Conservation (phyloP, 331 rosid species). For the Pyrus hybrid region DNA sequence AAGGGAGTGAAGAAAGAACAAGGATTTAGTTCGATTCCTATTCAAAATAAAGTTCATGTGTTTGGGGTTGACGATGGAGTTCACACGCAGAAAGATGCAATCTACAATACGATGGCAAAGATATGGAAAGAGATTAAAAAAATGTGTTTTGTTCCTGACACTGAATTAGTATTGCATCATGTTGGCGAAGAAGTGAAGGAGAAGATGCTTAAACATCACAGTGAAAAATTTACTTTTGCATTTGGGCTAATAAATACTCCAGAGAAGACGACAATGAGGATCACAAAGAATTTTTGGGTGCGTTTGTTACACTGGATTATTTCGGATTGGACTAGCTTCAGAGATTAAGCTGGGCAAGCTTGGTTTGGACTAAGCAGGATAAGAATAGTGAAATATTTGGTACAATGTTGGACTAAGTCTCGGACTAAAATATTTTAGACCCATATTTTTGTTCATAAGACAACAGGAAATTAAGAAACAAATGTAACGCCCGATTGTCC, state of each 20-base stretch:
- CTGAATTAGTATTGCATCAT: conserved; percentile 54
- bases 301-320: no score
- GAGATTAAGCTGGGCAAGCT: no score
- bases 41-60: conserved; percentile 59
- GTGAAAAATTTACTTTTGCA: conserved; percentile 76
- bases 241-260: conserved; percentile 72
- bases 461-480: no score
- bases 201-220: conserved; percentile 60
- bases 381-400: no score
- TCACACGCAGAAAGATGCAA: conserved; percentile 64
- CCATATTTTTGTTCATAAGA: no score
- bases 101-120: conserved; percentile 50
- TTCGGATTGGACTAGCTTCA: no score
- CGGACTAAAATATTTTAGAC: no score
- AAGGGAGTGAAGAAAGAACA: conserved; percentile 71
- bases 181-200: conserved; percentile 35
- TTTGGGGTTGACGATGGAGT: conserved; percentile 71
- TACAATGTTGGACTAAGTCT: no score
- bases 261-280: conserved; percentile 43
- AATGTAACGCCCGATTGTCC: no score
- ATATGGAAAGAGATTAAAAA: conserved; percentile 73
- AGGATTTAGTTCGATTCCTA: conserved; percentile 78
- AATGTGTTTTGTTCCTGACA: conserved; percentile 59
- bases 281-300: conserved; percentile 36
- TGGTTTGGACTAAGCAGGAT: no score